Conservation (phyloP, 331 rosid species). For the Arachis monticola region DNA sequence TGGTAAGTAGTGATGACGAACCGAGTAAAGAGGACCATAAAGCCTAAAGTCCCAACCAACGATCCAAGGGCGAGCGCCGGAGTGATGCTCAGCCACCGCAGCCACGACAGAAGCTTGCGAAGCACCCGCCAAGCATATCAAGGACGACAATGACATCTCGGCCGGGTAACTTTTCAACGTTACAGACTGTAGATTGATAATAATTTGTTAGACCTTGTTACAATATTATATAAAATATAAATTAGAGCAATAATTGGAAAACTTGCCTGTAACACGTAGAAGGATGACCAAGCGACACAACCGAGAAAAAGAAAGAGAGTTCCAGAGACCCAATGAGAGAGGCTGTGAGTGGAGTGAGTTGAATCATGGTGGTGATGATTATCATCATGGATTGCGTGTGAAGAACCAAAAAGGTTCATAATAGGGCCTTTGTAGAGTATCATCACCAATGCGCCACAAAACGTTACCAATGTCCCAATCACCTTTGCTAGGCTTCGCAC, state of each 20-base stretch:
- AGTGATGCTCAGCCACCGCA: slow-evolving; percentile 47
- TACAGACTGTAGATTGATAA: slow-evolving; percentile 46
- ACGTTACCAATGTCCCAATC: slow-evolving; percentile 50
- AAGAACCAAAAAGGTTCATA: slow-evolving; percentile 35
- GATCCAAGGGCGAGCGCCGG: slow-evolving; percentile 54
- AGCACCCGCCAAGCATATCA: slow-evolving; percentile 64
- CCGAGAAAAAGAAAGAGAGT: slow-evolving; percentile 47
- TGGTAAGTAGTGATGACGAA: slow-evolving; percentile 31
- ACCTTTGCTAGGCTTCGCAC: slow-evolving; percentile 47
- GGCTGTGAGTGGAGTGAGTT: slow-evolving; percentile 27
- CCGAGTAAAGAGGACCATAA: slow-evolving; percentile 72
- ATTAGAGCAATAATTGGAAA: too few species aligned
- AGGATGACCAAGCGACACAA: slow-evolving; percentile 50
- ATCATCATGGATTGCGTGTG: slow-evolving; percentile 1
- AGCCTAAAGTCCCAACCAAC: slow-evolving; percentile 71
- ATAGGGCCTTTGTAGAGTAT: slow-evolving; percentile 51
- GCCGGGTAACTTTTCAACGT: slow-evolving; percentile 72
- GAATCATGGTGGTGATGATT: slow-evolving; percentile 5
- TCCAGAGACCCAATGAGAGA: slow-evolving; percentile 43
- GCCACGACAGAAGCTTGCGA: slow-evolving; percentile 57
- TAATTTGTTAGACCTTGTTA: neutral
- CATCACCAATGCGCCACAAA: slow-evolving; percentile 45
- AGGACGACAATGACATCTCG: slow-evolving; percentile 57
- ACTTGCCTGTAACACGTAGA: slow-evolving; percentile 50
- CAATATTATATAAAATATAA: neutral